Evolutionary conservation across 2,329 filamentous ascomycete species (phyloP).

Genomic region (Biscogniauxia sp.): DNA sequence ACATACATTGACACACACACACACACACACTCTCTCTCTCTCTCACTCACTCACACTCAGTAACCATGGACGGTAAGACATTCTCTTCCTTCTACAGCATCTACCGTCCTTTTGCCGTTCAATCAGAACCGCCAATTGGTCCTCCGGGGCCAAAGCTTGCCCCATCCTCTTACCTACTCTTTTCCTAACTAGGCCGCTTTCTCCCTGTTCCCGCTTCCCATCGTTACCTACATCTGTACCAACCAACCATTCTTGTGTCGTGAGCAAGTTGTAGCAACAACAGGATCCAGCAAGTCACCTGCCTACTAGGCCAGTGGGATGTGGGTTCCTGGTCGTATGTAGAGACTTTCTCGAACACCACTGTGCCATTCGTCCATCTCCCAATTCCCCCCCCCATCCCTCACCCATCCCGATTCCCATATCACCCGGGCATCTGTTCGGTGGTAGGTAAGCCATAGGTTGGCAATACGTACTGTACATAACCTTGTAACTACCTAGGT

Average conservation of each 20-base stretch:
- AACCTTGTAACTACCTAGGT: not conserved
- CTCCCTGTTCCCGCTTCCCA: not conserved
- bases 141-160: not conserved
- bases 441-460: not conserved
- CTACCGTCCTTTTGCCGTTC: slow-evolving; percentile 4
- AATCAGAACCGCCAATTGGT: slow-evolving; percentile 1
- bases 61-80: not conserved
- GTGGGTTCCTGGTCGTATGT: not conserved
- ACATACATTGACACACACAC: slow-evolving; percentile 10
- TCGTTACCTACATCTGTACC: slow-evolving; percentile 3
- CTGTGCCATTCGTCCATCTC: not conserved
- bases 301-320: slow-evolving; percentile 4
- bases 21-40: not conserved
- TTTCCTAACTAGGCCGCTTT: not conserved
- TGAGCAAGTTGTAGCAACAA: not conserved
- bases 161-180: not conserved
- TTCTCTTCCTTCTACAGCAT: slow-evolving; percentile 11
- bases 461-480: slow-evolving; percentile 1
- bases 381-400: too few relatives aligned
- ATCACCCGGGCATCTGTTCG: slow-evolving; percentile 16
- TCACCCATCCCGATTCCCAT: slow-evolving; percentile 8
- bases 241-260: not conserved
- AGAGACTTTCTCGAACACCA: not conserved
- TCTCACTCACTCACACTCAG: not conserved
- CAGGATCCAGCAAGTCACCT: slow-evolving; percentile 21